Evolutionary conservation across 176 grass and related monocot genomes (phyloP), one percentile per base, ranked within the genome.

Genomic region (Ananas comosus): DNA sequence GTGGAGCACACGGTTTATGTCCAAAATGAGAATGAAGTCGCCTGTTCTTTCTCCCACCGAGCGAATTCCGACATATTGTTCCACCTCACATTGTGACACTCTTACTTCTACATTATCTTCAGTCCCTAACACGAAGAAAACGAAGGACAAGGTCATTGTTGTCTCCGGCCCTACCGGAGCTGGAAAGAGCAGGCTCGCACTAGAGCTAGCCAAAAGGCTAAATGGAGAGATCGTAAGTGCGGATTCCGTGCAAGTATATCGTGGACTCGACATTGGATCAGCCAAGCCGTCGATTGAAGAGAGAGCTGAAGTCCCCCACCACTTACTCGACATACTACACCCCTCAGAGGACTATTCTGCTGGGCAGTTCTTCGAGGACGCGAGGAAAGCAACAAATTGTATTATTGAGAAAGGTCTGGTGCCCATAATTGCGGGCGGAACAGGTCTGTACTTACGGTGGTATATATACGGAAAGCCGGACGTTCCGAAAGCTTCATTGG

Each of bases 391-490:
- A 5, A 91, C 85, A 0, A 58, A 70, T 3, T 72, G 63, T 48
- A 80, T 96, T 18, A 76, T 96, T 10, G 49, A 22, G 14, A 86
- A 79, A 48, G 80, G 80, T 7, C 10, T 29, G 1, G 88, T 91
- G n/a, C 88, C 91, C 0, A 73, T 96, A 5, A 75, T 96, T 7
- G 76, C 82, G 0, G 91, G 91, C 11, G 91, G 91, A 19, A 96
- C 91, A 0, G 91, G 91, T 29, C 80, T 96, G 2, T 96, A 96
- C 76, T 16, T 96, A 0, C 21, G 91, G 63, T 96, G 91, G 91
- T 96, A 83, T 71, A 81, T 96, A 14, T 96, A 96, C 13, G 91
- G 91, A 50, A 96, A 96, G 80, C 91, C 91, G 0, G 47, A 72
- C 51, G 85, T 96, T 23, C 91, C 91, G 0, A 87, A 79, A 14